These are phyloP conservation scores for Micractinium sp. DNA, from an alignment of 139 green algal species.

Conservation along the genomic window DNA sequence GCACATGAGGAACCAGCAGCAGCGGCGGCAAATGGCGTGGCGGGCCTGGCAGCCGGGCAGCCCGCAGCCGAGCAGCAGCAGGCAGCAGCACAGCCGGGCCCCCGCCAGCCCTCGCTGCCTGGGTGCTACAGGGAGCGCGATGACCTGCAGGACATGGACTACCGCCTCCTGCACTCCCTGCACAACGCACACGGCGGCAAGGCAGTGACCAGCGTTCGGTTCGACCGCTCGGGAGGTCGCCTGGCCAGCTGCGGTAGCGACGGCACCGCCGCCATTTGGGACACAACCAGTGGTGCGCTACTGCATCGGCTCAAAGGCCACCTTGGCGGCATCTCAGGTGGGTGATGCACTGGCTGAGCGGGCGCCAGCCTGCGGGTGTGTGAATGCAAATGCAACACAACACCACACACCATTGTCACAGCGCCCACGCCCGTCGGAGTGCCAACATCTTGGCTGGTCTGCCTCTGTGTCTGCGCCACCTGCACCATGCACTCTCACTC, in stretches of 20 bases:
- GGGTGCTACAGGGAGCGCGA: neutral
- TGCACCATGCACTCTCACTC: no score
- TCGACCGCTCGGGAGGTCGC: slow-evolving; percentile 46
- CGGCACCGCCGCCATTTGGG: slow-evolving; percentile 75
- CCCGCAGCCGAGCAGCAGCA: neutral
- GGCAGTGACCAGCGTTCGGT: slow-evolving; percentile 66
- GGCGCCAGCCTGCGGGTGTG: neutral
- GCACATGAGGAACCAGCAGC: no score
- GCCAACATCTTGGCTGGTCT: neutral
- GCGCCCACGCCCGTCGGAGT: neutral
- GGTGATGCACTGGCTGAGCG: neutral
- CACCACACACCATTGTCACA: neutral
- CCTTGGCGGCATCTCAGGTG: slow-evolving; percentile 17
- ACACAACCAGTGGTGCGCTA: slow-evolving; percentile 49
- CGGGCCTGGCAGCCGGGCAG: no score
- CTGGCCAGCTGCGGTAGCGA: slow-evolving; percentile 82
- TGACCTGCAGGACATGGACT: slow-evolving; percentile 25
- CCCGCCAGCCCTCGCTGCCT: no score
- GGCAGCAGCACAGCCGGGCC: neutral
- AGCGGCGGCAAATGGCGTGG: no score
- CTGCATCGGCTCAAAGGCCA: slow-evolving; percentile 66
- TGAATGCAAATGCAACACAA: neutral
- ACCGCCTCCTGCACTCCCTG: slow-evolving; percentile 34
- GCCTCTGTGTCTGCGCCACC: slow-evolving; percentile 43
- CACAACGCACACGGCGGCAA: slow-evolving; percentile 41